Conservation (phyloP, 371 early-diverging fungal species). For the Mortierella sp. region DNA sequence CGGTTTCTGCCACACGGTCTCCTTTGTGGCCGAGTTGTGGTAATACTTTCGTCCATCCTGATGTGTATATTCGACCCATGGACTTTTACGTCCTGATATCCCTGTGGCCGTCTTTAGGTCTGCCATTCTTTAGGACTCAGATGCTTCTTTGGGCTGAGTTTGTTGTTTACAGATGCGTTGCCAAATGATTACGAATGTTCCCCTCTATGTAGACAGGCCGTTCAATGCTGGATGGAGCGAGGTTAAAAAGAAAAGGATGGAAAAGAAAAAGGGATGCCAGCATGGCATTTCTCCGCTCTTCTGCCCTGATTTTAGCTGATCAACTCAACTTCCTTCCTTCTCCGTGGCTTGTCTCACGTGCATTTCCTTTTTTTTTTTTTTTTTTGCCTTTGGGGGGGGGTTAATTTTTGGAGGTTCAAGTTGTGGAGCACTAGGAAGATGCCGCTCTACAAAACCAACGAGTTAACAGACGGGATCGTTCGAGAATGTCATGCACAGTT, state of each 20-base stretch:
- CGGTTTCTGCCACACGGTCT: slow-evolving; percentile 95
- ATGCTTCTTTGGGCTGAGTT: too few relatives aligned
- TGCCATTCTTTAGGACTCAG: slow-evolving; percentile 11
- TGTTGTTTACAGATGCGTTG: too few relatives aligned
- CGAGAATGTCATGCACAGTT: slow-evolving; percentile 52
- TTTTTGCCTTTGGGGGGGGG: background rate
- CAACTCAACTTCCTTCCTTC: too few relatives aligned
- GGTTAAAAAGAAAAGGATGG: background rate
- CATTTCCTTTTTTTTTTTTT: background rate
- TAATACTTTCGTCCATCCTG: slow-evolving; percentile 89
- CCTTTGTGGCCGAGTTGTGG: slow-evolving; percentile 82
- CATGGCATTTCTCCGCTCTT: too few relatives aligned
- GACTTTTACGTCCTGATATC: slow-evolving; percentile 15
- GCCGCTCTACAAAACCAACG: slow-evolving; percentile 14
- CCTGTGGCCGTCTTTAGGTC: slow-evolving; percentile 14
- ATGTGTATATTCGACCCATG: slow-evolving; percentile 84
- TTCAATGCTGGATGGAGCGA: background rate
- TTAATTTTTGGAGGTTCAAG: background rate
- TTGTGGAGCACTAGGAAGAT: slow-evolving; percentile 11
- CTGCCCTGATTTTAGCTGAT: too few relatives aligned
- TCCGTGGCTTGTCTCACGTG: slow-evolving; percentile 5
- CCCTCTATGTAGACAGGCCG: background rate
- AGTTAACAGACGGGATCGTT: slow-evolving; percentile 24
- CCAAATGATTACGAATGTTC: too few relatives aligned
- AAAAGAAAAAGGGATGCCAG: background rate